A percentile compares a stretch with the other conserved stretches of the same genome.
Evolutionary conservation across 2,329 filamentous ascomycete species (phyloP).

Genomic region (Venturiaceae sp.): DNA sequence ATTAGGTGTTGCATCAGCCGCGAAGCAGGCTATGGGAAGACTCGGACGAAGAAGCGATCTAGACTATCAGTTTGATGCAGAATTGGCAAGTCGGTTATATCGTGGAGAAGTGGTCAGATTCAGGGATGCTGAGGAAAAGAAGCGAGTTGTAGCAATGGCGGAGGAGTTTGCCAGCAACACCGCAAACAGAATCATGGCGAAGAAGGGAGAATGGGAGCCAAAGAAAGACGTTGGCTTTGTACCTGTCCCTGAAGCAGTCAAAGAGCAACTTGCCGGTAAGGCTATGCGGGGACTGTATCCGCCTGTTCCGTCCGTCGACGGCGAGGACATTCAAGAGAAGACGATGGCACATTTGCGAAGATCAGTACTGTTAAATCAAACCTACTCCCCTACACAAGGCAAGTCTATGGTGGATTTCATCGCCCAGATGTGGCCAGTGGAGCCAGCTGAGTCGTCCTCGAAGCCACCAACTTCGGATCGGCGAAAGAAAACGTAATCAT

Average conservation of each 20-base stretch:
- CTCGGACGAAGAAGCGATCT: neutral
- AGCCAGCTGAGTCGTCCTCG: neutral
- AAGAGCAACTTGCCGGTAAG: neutral
- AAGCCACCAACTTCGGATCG: neutral
- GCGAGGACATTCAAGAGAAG: neutral
- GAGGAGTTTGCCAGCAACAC: neutral
- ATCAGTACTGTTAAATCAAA: conserved; percentile 2
- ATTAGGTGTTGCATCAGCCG: neutral
- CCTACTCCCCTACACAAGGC: neutral
- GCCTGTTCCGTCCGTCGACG: neutral
- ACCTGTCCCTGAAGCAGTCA: neutral
- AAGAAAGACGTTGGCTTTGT: neutral
- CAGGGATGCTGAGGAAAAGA: neutral
- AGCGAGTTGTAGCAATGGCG: neutral
- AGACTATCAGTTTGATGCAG: neutral
- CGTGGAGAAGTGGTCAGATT: neutral
- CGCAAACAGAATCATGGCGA: neutral
- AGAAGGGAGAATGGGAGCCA: neutral
- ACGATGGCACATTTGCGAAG: neutral
- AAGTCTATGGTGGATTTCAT: conserved; percentile 3
- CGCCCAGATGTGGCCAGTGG: conserved; percentile 2
- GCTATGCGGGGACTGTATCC: neutral
- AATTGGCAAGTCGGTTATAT: neutral
- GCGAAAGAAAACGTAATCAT: neutral
- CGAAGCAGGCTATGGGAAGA: neutral